Conservation (phyloP, 768 basidiomycete species). For the Dioszegia aurantiaca region DNA sequence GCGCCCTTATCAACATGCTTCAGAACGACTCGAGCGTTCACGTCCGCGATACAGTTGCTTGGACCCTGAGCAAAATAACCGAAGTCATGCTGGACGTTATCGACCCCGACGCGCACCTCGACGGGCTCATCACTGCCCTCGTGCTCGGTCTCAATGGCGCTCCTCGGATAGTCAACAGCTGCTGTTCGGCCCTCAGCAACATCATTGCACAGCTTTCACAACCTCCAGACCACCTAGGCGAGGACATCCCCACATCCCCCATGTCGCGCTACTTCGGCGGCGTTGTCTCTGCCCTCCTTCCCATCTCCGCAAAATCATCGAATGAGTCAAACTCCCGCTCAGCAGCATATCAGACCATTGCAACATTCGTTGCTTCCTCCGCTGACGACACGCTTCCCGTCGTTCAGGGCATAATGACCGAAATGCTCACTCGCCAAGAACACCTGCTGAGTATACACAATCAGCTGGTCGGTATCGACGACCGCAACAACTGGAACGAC, state of each 20-base stretch:
- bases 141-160: constrained; percentile 75
- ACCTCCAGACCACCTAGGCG: constrained; percentile 65
- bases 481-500: constrained; percentile 98
- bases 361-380: constrained; percentile 77
- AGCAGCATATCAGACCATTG: constrained; percentile 92
- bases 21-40: constrained; percentile 68
- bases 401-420: constrained; percentile 75
- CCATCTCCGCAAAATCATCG: constrained; percentile 77
- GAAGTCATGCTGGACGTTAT: constrained; percentile 81
- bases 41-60: constrained; percentile 95
- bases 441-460: constrained; percentile 78
- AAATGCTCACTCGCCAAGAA: constrained; percentile 86
- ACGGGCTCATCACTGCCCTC: constrained; percentile 75
- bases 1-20: constrained; percentile 95
- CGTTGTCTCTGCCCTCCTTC: constrained; percentile 75
- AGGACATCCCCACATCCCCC: constrained; percentile 61
- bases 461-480: constrained; percentile 91
- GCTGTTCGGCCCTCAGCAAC: constrained; percentile 96
- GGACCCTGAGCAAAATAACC: constrained; percentile 94
- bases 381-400: constrained; percentile 73
- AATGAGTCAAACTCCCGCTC: constrained; percentile 93
- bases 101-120: constrained; percentile 83
- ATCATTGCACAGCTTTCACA: constrained; percentile 79
- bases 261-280: constrained; percentile 86
- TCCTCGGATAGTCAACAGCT: constrained; percentile 84